Evolutionary conservation across 2,329 filamentous ascomycete species (phyloP).

Genomic region (Diaporthe sp.): DNA sequence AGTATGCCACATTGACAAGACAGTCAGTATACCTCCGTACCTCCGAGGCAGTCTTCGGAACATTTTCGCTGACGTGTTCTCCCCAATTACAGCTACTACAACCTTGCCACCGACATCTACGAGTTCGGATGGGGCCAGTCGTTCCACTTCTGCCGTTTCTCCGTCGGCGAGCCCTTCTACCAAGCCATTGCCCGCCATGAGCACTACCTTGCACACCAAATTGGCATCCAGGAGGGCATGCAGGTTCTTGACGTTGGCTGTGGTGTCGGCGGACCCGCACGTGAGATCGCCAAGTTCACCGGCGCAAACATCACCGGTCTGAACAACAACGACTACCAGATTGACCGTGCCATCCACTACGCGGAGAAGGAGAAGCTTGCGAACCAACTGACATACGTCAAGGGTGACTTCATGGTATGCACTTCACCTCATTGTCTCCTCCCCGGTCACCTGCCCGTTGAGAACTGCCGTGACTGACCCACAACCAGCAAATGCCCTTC

Average conservation of each 20-base stretch:
- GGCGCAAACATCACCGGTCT: slow-evolving; percentile 90
- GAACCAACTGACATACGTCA: slow-evolving; percentile 86
- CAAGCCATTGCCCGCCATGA: slow-evolving; percentile 96
- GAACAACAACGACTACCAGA: slow-evolving; percentile 99
- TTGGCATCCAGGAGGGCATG: slow-evolving; percentile 88
- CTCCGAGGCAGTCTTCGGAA: not conserved
- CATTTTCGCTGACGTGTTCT: slow-evolving; percentile 42
- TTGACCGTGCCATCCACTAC: slow-evolving; percentile 90
- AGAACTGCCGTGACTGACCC: not conserved
- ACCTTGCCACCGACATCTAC: slow-evolving; percentile 95
- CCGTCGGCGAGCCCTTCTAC: slow-evolving; percentile 86
- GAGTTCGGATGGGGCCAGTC: slow-evolving; percentile 97
- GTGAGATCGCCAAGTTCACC: slow-evolving; percentile 96
- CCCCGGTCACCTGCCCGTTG: no score
- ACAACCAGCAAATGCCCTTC: slow-evolving; percentile 87
- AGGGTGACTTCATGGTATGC: slow-evolving; percentile 93
- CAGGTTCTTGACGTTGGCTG: slow-evolving; percentile 96
- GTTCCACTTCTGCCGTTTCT: slow-evolving; percentile 98
- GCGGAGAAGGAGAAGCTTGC: slow-evolving; percentile 85
- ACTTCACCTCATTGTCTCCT: no score
- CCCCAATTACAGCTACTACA: slow-evolving; percentile 81
- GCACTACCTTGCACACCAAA: slow-evolving; percentile 94
- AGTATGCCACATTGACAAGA: slow-evolving; percentile 94
- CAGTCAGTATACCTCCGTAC: slow-evolving; percentile 73
- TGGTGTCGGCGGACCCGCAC: slow-evolving; percentile 93